Evolutionary conservation across 345 rosid species (phyloP).

Genomic region (Erodium maritimum): DNA sequence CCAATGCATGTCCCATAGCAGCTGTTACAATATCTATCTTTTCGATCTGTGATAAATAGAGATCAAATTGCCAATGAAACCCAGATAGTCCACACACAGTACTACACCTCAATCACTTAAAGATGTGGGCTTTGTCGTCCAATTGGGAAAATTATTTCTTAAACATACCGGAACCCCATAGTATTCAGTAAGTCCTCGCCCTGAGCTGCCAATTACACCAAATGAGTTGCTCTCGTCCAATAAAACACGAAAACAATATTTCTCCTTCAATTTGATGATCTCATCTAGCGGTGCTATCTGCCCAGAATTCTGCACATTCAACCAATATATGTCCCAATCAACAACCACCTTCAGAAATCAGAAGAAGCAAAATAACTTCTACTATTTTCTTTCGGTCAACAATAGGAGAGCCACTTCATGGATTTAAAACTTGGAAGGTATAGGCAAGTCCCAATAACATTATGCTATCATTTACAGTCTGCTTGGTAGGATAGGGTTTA

Average conservation of each 20-base stretch:
- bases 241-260: slow-evolving; percentile 74
- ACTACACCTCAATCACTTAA: too few relatives aligned
- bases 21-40: slow-evolving; percentile 94
- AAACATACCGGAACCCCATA: slow-evolving; percentile 64
- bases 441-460: not conserved
- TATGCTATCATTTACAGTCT: not conserved
- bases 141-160: not conserved
- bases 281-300: slow-evolving; percentile 86
- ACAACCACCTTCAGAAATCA: not conserved
- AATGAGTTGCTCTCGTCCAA: slow-evolving; percentile 94
- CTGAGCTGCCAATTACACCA: slow-evolving; percentile 81
- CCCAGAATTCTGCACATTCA: slow-evolving; percentile 66
- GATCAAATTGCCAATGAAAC: not conserved
- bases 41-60: slow-evolving; percentile 48
- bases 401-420: not conserved
- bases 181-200: slow-evolving; percentile 89
- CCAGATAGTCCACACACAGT: not conserved
- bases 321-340: not conserved
- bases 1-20: slow-evolving; percentile 93
- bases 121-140: not conserved
- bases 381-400: not conserved
- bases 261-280: slow-evolving; percentile 82
- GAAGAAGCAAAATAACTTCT: not conserved
- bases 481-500: too few relatives aligned
- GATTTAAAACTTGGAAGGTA: not conserved